Conservation (phyloP, 495 filamentous ascomycete species). For the Chaetomium tenue region DNA sequence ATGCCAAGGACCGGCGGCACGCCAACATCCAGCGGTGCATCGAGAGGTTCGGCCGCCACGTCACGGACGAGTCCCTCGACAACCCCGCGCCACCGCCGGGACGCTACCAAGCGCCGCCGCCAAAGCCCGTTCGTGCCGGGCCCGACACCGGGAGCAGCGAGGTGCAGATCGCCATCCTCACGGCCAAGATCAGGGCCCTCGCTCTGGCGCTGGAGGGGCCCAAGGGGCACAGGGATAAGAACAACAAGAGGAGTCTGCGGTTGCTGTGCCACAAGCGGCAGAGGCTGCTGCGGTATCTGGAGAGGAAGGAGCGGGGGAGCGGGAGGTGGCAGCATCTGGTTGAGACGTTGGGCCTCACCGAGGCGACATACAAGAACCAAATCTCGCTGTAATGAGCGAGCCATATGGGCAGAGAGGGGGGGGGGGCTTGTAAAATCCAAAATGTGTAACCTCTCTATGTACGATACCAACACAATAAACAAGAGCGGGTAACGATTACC, state of each 20-base stretch:
- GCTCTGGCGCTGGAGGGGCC: constrained; percentile 58
- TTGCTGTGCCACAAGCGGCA: constrained; percentile 85
- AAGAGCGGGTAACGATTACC: constrained; percentile 17
- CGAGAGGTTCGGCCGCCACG: constrained; percentile 83
- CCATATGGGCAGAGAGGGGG: neutral
- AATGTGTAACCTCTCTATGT: constrained; percentile 36
- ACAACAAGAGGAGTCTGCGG: constrained; percentile 87
- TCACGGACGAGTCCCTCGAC: constrained; percentile 67
- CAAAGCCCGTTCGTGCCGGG: constrained; percentile 69
- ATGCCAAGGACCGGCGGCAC: constrained; percentile 69
- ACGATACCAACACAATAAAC: constrained; percentile 34
- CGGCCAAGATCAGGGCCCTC: constrained; percentile 83
- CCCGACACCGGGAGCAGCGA: constrained; percentile 90
- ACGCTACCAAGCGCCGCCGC: constrained; percentile 38
- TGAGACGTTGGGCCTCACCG: constrained; percentile 76
- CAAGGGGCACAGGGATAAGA: constrained; percentile 69
- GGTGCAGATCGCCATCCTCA: constrained; percentile 96
- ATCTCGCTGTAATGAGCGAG: constrained; percentile 64
- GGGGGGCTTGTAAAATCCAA: constrained; percentile 12
- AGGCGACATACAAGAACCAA: constrained; percentile 82
- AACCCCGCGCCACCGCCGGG: constrained; percentile 50
- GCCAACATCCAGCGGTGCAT: constrained; percentile 81
- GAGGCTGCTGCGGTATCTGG: constrained; percentile 80
- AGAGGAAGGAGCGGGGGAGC: constrained; percentile 85
- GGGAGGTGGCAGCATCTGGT: constrained; percentile 83